Evolutionary conservation across 257 asterid genomes (phyloP).

Genomic region (Eucommia ulmoides): DNA sequence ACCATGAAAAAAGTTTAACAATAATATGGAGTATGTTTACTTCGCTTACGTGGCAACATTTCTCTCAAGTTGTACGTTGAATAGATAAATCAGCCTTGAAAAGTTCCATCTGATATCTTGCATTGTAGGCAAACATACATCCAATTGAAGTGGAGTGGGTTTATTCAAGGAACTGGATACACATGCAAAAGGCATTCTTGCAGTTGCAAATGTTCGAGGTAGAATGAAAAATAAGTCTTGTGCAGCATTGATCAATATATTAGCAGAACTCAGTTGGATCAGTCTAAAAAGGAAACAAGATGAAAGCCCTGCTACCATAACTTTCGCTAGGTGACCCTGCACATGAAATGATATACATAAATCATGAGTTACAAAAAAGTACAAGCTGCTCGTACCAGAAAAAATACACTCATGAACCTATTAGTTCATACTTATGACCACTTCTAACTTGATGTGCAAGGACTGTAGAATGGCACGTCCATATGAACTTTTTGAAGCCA

Average conservation of each 20-base stretch:
- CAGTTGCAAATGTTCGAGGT: constrained; percentile 35
- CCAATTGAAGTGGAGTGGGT: constrained; percentile 87
- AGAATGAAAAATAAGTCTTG: constrained; percentile 29
- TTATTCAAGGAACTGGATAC: constrained; percentile 64
- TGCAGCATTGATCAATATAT: constrained; percentile 23
- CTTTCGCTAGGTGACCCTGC: constrained; percentile 49
- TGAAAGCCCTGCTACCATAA: constrained; percentile 37
- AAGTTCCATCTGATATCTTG: constrained; percentile 70
- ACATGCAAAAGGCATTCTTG: constrained; percentile 66
- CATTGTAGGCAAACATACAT: constrained; percentile 65
- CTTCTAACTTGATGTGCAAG: too few species aligned
- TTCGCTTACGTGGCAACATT: constrained; percentile 82
- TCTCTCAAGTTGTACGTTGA: constrained; percentile 88
- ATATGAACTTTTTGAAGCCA: too few species aligned
- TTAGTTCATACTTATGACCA: too few species aligned
- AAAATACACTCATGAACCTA: too few species aligned
- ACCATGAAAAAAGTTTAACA: neutral
- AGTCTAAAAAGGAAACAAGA: constrained; percentile 37
- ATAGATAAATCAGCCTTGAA: constrained; percentile 67
- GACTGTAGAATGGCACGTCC: too few species aligned
- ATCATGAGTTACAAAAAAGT: too few species aligned
- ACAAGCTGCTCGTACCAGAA: too few species aligned
- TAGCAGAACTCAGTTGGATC: constrained; percentile 22
- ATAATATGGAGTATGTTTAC: too few species aligned
- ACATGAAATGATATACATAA: constrained; percentile 10